These are phyloP conservation scores for Geranium brycei DNA, from an alignment of 345 rosid species.

Conservation along the genomic window DNA sequence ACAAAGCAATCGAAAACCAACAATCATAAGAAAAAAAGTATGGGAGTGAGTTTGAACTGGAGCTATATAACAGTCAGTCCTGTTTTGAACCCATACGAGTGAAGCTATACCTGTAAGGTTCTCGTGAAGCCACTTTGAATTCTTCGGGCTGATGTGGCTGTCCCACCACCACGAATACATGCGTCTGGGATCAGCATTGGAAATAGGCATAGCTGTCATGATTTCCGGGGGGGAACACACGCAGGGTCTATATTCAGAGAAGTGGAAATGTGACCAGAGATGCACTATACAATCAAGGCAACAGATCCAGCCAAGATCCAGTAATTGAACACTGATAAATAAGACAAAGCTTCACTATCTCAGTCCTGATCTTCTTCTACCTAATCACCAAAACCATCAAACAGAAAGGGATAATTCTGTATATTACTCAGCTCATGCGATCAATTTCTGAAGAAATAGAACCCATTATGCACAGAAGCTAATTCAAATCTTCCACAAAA, in stretches of 20 bases:
- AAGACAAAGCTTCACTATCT: constrained; percentile 2
- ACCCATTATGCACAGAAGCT: too few species aligned
- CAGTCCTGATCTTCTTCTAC: constrained; percentile 6
- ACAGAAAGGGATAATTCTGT: constrained; percentile 5
- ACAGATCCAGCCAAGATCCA: constrained; percentile 3
- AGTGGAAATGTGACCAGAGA: too few species aligned
- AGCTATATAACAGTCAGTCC: too few species aligned
- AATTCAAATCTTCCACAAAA: too few species aligned
- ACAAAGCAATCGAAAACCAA: too few species aligned
- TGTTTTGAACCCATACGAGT: neutral
- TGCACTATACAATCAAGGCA: neutral
- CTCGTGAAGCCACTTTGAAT: constrained; percentile 86
- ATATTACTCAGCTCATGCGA: too few species aligned
- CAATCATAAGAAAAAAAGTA: too few species aligned
- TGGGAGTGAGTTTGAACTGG: too few species aligned
- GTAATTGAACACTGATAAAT: neutral
- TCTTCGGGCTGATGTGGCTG: constrained; percentile 77
- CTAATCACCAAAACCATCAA: constrained; percentile 4
- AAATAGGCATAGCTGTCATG: constrained; percentile 29
- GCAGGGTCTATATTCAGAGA: too few species aligned
- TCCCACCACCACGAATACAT: constrained; percentile 94
- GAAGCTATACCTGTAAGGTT: constrained; percentile 63
- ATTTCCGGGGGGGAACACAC: constrained; percentile 11
- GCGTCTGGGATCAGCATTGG: constrained; percentile 33
- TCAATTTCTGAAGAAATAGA: too few species aligned